Evolutionary conservation across 2,329 filamentous ascomycete genomes (phyloP), one percentile per base, ranked within the genome.

Genomic region (Hypoxylon sp.): DNA sequence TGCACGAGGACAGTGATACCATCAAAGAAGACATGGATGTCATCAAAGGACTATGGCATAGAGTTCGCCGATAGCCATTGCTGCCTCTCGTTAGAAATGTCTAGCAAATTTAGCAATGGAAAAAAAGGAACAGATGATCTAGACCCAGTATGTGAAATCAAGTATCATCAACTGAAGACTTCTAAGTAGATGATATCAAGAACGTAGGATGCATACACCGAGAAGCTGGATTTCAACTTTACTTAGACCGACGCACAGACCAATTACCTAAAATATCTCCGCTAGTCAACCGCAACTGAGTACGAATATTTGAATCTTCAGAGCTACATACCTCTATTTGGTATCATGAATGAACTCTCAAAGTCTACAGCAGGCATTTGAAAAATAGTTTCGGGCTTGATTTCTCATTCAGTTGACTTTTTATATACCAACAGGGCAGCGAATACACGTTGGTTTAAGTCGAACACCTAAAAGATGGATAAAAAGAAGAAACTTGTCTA

Each of bases 401-500:
- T 43, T 43, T 11, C 38, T 43, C 38, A 43, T 43, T 43, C 11
- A 9, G 2, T 19, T 7, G 9, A 3, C 7, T 19, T 11, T 2
- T 19, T 19, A 7, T 4, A 19, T 21, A 2, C 38, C 14, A 19
- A 13, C 7, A 5, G 34, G 10, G 9, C n/a, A 9, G 17, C 5
- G 17, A 34, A n/a, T 32, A n/a, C 25, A 21, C 28, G 7, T 17
- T 14, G n/a, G 1, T 34, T 46, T 30, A 1, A 28, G n/a, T 34
- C 21, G 34, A 14, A 3, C 46, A 25, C 5, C 9, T 48, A 41
- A 17, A 57, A 53, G 23, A 85, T 86, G 83, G 84, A 85, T 25
- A 75, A 72, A 48, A 83, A 84, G 48, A 90, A 87, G 66, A 90
- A 86, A 75, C 82, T 87, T 7, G 80, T 90, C 17, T 89, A 90